Base-by-base conservation (phyloP, 768 basidiomycete species). In the Cystobasidium tubakii region DNA sequence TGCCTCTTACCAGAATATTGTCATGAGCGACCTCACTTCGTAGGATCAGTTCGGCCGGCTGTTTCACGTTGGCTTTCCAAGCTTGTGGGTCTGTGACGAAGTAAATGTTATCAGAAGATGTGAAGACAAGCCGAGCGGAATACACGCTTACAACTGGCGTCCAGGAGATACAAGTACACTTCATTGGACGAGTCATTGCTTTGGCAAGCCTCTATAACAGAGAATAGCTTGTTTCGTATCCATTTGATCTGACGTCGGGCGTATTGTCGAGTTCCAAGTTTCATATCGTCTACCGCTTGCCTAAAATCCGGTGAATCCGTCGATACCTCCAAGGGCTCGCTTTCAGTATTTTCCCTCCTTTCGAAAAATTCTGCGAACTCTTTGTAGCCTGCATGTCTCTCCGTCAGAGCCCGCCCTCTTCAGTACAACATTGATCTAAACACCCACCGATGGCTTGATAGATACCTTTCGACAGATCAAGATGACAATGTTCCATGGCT, bases 201-300 rank as follows among this genome's bases (percentile, higher is more conserved):
- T 29, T 62, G 27, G 0, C 65, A 27, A 25, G 31, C 39, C 21
- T 71, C 21, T 27, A 73, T 73, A 10, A 80, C 82, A 23, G 93
- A 94, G 42, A 96, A 81, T 17, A 98, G 81, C 81, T 96, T 95
- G 79, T 91, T 91, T 44, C 87, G 85, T 60, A 98, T 88, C 96
- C 96, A 99, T 42, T 88, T 87, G 50, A 94, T 84, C 80, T 99
- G 96, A 44, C 88, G 84, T 79, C 90, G 91, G 0, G 96, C 91
- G 80, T 98, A 99, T 81, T 92, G 89, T 25, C 89, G 84, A 9
- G 94, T 99, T 0, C 89, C 88, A 0, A 85, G 81, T 80, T 97
- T 96, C 88, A 93, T 94, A 10, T 85, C 85, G 53, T 89, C 88
- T 7, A 90, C 82, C 0, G 89, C 89, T 17, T 17, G 46, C 21